These are phyloP conservation scores for Penicillium canariense DNA, from an alignment of 495 filamentous ascomycete species.

Conservation along the genomic window DNA sequence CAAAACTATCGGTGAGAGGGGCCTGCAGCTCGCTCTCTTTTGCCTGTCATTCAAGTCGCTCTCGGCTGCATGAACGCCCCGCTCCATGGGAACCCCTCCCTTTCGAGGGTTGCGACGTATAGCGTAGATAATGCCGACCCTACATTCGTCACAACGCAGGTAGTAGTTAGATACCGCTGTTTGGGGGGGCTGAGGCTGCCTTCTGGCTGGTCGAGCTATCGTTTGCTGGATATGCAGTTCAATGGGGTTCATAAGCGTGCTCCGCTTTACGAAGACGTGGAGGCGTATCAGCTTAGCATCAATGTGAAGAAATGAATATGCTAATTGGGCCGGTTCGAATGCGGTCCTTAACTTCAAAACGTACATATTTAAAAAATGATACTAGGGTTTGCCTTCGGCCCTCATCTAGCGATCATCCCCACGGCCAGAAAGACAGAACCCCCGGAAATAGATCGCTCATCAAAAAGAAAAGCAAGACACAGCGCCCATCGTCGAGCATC, in stretches of 20 bases:
- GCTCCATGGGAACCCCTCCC: too few relatives aligned
- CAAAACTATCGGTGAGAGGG: slow-evolving; percentile 3
- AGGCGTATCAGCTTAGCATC: neutral
- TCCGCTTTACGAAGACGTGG: too few relatives aligned
- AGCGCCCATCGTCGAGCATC: slow-evolving; percentile 11
- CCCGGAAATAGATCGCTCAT: slow-evolving; percentile 17
- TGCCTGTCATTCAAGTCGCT: neutral
- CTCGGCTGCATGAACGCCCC: neutral
- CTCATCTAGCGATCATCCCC: neutral
- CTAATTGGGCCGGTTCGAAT: neutral
- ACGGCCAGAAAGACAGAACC: neutral
- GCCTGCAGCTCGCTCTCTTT: neutral
- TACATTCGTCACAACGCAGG: too few relatives aligned
- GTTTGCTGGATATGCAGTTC: too few relatives aligned
- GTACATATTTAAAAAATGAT: slow-evolving; percentile 3
- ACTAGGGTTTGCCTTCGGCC: neutral
- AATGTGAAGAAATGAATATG: neutral
- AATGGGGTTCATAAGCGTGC: too few relatives aligned
- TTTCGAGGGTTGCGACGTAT: too few relatives aligned
- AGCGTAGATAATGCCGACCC: too few relatives aligned
- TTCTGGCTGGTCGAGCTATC: too few relatives aligned
- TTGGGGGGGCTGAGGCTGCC: too few relatives aligned
- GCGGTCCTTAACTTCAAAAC: neutral
- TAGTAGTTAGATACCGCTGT: too few relatives aligned
- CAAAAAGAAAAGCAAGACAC: slow-evolving; percentile 5